Evolutionary conservation across 164 flowering plant species (phyloP), one percentile per base, ranked within the genome.

Genomic region (Dillenia turbinata): DNA sequence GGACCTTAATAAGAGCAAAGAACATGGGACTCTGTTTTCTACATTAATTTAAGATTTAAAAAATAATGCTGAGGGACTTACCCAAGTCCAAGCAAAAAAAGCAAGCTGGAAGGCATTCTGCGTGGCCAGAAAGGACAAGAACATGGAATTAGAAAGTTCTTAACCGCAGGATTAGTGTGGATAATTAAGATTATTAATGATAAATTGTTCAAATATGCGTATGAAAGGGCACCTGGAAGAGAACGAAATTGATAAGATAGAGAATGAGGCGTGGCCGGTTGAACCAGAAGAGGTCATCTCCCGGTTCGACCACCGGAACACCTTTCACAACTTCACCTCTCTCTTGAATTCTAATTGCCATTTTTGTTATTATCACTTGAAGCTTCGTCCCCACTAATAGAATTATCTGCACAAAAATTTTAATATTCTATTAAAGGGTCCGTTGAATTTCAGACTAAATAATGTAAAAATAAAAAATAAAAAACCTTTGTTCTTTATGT

Each of bases 61-160:
- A 56, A 24, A 47, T 15, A 52, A 57, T 49, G 26, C 0, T 56
- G 3, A 19, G 16, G 10, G 54, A 33, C 84, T 74, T 82, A 92
- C 97, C 94, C 82, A 79, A 52, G 81, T 62, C 94, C 92, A 92
- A 2, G 68, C 74, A 53, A 89, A 81, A 85, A 89, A 89, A 47
- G 97, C 97, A 8, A 92, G 75, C 64, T 89, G 97, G 66, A 92
- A 92, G 1, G 97, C 93, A 67, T 92, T 92, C 92, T 90, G 74
- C 63, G 61, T 26, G 44, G 17, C 48, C 12, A 26, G 43, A 40
- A 62, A 33, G 16, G 40, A 24, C 26, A 9, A 4, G 5, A 54
- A 11, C 12, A 26, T 12, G 16, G 12, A 22, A 1, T 8, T 9
- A 47, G 33, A 10, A 47, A 55, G 26, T 9, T 33, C 40, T 33